These are phyloP conservation scores for Blastobotrys malaysiensis DNA, from an alignment of 1,139 yeast species.

Conservation along the genomic window DNA sequence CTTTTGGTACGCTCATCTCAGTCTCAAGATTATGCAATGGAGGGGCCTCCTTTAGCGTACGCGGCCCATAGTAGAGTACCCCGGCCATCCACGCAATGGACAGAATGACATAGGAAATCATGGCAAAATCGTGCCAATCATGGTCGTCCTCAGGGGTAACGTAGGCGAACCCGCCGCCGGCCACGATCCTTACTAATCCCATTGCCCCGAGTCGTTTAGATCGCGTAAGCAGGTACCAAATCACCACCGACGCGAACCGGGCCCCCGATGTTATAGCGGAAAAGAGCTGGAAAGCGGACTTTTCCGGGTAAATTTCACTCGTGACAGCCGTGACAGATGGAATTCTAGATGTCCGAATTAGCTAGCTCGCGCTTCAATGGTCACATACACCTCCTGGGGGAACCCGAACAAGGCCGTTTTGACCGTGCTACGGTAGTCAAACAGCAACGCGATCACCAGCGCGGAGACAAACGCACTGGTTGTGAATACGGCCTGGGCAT, in stretches of 20 bases:
- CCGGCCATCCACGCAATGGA: conserved; percentile 84
- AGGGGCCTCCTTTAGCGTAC: background rate
- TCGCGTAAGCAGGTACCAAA: conserved; percentile 45
- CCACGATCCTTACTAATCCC: conserved; percentile 76
- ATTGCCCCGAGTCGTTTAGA: conserved; percentile 43
- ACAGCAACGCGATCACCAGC: conserved; percentile 57
- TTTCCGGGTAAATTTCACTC: conserved; percentile 93
- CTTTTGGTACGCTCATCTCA: background rate
- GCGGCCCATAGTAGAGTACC: conserved; percentile 3
- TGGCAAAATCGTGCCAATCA: conserved; percentile 90
- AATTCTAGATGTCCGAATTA: conserved; percentile 34
- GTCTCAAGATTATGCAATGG: background rate
- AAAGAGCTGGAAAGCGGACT: conserved; percentile 82
- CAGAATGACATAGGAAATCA: conserved; percentile 80
- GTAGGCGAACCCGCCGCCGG: conserved; percentile 98
- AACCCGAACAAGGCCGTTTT: conserved; percentile 76
- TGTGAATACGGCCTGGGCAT: conserved; percentile 67
- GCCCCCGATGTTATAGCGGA: conserved; percentile 53
- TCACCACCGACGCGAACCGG: conserved; percentile 63
- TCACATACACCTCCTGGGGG: conserved; percentile 78
- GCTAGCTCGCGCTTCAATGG: background rate
- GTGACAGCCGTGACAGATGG: conserved; percentile 95
- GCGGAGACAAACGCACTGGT: conserved; percentile 65
- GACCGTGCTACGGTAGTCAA: conserved; percentile 83
- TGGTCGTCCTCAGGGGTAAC: conserved; percentile 95